These are phyloP conservation scores for Mixia osmundae DNA, from an alignment of 1,284 basidiomycete genomes.

Conservation along the genomic window DNA sequence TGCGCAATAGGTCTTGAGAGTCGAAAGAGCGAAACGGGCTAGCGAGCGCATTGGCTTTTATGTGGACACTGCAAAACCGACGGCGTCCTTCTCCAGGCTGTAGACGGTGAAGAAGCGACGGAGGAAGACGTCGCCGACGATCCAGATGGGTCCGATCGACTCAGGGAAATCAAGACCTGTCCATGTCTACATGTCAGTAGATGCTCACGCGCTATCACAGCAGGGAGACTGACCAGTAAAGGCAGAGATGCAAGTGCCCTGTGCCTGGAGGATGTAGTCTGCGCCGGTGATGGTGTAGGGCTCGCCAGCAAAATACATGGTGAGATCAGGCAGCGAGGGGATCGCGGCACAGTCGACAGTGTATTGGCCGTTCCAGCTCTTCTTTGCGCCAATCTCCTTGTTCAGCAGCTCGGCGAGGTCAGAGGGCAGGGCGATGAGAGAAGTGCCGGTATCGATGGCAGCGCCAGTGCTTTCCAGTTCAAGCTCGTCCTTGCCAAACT, in stretches of 20 bases:
- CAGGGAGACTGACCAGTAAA: conserved; percentile 67
- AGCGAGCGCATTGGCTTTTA: too few relatives aligned
- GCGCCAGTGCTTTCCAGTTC: conserved; percentile 79
- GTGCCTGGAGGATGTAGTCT: conserved; percentile 56
- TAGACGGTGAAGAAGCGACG: conserved; percentile 9
- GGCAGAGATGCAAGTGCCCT: conserved; percentile 78
- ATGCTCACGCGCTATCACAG: background rate
- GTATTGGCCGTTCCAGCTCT: conserved; percentile 86
- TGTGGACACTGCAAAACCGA: conserved; percentile 5
- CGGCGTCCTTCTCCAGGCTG: conserved; percentile 6
- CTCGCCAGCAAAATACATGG: conserved; percentile 43
- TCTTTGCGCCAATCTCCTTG: conserved; percentile 56
- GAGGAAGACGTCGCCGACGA: conserved; percentile 20
- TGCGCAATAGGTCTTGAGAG: too few relatives aligned
- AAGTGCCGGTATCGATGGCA: conserved; percentile 89
- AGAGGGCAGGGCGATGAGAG: conserved; percentile 69
- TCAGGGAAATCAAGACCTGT: conserved; percentile 1
- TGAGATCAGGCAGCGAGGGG: conserved; percentile 56
- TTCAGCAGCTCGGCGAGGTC: conserved; percentile 97
- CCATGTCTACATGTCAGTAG: background rate
- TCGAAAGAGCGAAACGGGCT: too few relatives aligned
- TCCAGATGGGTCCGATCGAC: background rate
- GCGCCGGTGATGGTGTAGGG: conserved; percentile 17
- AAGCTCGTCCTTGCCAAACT: conserved; percentile 39
- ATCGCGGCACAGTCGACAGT: conserved; percentile 73